Evolutionary conservation across 768 basidiomycete genomes (phyloP).

Genomic region (Amanita rimosa): DNA sequence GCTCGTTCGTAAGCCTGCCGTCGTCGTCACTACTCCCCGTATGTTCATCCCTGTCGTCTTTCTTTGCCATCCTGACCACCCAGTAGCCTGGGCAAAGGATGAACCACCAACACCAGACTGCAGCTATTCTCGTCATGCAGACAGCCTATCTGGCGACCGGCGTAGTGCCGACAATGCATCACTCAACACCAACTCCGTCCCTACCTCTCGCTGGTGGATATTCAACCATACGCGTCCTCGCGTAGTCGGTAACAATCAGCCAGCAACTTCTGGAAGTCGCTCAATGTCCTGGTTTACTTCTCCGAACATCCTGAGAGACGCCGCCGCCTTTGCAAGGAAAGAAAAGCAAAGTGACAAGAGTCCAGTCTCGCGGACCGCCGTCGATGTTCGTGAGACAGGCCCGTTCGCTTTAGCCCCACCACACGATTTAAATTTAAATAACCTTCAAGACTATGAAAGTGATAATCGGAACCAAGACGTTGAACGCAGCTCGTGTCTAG

Average conservation of each 20-base stretch:
- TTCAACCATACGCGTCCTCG: conserved; percentile 48
- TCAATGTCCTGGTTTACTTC: conserved; percentile 33
- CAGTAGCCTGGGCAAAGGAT: conserved; percentile 71
- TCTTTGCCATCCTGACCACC: conserved; percentile 6
- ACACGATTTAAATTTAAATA: conserved; percentile 18
- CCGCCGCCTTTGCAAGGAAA: conserved; percentile 20
- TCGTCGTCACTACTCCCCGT: conserved; percentile 66
- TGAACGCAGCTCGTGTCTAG: conserved; percentile 18
- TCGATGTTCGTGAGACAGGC: conserved; percentile 55
- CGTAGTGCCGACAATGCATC: conserved; percentile 45
- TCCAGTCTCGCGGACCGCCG: conserved; percentile 14
- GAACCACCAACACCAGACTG: conserved; percentile 64
- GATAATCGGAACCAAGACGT: conserved; percentile 15
- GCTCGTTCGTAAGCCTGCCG: conserved; percentile 32
- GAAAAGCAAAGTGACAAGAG: conserved; percentile 20
- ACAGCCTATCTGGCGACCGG: conserved; percentile 19
- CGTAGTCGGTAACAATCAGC: background rate
- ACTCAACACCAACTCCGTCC: conserved; percentile 33
- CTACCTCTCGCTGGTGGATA: conserved; percentile 60
- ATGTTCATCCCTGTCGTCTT: conserved; percentile 16
- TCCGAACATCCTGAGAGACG: conserved; percentile 24
- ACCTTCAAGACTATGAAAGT: conserved; percentile 16
- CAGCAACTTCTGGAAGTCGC: background rate
- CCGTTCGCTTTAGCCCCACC: conserved; percentile 27
- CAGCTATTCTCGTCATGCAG: conserved; percentile 20